Conservation (phyloP, 352 stramenopile genomes). For the Phytophthora fragariaefolia region DNA sequence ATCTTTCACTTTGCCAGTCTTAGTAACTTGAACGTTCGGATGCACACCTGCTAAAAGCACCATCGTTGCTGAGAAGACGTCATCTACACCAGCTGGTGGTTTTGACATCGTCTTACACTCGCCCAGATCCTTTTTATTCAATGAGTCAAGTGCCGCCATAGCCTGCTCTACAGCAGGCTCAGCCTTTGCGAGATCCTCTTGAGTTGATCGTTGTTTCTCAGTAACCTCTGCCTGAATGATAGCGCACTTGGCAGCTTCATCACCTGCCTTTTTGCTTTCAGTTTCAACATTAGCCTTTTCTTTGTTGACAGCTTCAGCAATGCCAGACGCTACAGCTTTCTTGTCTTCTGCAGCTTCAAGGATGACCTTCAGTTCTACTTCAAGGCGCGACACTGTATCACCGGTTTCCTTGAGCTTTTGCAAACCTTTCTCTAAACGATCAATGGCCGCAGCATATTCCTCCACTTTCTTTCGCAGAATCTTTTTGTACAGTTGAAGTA, state of each 20-base stretch:
- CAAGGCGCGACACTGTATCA: conserved; percentile 92
- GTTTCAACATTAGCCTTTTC: conserved; percentile 96
- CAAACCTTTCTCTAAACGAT: conserved; percentile 92
- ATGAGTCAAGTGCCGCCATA: conserved; percentile 96
- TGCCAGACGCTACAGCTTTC: conserved; percentile 93
- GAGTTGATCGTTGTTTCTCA: conserved; percentile 91
- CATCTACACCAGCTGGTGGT: conserved; percentile 93
- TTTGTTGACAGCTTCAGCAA: conserved; percentile 95
- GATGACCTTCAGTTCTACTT: conserved; percentile 95
- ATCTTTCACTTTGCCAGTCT: conserved; percentile 97
- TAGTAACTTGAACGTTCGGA: conserved; percentile 93
- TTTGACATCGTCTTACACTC: conserved; percentile 98
- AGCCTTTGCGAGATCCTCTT: conserved; percentile 94
- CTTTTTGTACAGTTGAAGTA: conserved; percentile 95
- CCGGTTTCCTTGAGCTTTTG: conserved; percentile 94
- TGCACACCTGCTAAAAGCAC: conserved; percentile 95
- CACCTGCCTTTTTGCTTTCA: conserved; percentile 94
- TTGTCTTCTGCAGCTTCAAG: conserved; percentile 97
- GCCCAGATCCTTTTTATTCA: conserved; percentile 97
- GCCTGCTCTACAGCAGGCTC: conserved; percentile 94
- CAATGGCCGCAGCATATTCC: conserved; percentile 90
- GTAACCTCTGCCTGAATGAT: conserved; percentile 95
- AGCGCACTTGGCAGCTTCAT: conserved; percentile 93
- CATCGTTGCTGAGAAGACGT: conserved; percentile 95
- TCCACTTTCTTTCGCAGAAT: conserved; percentile 93